Percentiles rank a stretch among this genome's conserved stretches.
Conservation (phyloP, 179 eudicot species). For the Drosera spatulata region DNA sequence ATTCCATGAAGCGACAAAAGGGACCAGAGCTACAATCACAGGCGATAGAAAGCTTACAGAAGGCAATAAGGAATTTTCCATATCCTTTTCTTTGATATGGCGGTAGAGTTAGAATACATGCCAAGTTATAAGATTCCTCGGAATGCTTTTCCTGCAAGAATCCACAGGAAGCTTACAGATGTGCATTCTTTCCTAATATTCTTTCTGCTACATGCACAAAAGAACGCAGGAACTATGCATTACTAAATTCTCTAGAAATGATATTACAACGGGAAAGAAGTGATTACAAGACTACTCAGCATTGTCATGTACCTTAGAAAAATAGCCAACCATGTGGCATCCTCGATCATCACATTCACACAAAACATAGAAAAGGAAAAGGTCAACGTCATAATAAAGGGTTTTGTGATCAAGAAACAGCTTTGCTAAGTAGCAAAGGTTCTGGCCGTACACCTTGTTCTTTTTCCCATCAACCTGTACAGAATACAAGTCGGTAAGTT, state of each 20-base stretch:
- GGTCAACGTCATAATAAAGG: constrained; percentile 90
- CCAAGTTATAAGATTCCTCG: constrained; percentile 92
- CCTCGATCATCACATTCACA: constrained; percentile 99
- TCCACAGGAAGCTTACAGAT: constrained; percentile 4
- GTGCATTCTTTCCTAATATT: too few relatives aligned
- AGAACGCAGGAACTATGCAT: too few relatives aligned
- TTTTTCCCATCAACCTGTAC: constrained; percentile 92
- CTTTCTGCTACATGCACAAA: too few relatives aligned
- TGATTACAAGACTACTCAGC: neutral
- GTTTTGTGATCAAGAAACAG: constrained; percentile 96
- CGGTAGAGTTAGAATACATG: constrained; percentile 93
- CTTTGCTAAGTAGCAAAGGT: constrained; percentile 88
- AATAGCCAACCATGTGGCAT: constrained; percentile 99
- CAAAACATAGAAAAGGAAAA: constrained; percentile 80
- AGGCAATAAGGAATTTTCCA: constrained; percentile 92
- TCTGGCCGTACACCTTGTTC: constrained; percentile 96
- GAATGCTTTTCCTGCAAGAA: constrained; percentile 85
- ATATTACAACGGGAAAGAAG: too few relatives aligned
- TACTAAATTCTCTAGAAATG: too few relatives aligned
- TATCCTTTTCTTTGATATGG: constrained; percentile 98
- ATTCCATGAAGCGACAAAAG: neutral
- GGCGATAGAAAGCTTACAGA: constrained; percentile 42
- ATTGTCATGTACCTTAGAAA: constrained; percentile 63
- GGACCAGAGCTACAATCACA: neutral
- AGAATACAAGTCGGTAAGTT: neutral